phyloP scores from a whole-genome alignment of 1,284 basidiomycete species.

The Ustilago sp. region DNA sequence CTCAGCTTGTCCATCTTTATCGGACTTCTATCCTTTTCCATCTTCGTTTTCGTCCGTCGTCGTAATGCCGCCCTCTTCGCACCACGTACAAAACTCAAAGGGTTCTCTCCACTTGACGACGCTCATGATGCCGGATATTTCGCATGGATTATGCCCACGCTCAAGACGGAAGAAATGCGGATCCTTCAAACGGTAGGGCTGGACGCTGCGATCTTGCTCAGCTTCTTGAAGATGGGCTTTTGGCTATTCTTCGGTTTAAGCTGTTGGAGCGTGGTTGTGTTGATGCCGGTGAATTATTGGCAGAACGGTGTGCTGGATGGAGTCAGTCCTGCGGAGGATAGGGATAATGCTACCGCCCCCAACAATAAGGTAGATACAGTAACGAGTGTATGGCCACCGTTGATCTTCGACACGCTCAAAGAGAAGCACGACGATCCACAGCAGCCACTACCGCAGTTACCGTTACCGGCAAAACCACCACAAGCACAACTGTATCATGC shows the following conservation, averaged over 20 bases:
- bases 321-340: conserved; percentile 62
- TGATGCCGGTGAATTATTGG: conserved; percentile 68
- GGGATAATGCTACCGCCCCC: conserved; percentile 37
- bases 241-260: conserved; percentile 86
- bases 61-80: conserved; percentile 91
- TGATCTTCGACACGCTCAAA: conserved; percentile 27
- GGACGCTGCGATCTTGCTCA: conserved; percentile 92
- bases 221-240: conserved; percentile 95
- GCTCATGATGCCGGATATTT: conserved; percentile 81
- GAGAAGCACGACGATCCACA: conserved; percentile 24
- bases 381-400: conserved; percentile 31
- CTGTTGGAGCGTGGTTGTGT: conserved; percentile 71
- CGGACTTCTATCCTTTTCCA: conserved; percentile 82
- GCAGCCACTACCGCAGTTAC: conserved; percentile 55
- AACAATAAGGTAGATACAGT: conserved; percentile 10
- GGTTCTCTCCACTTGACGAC: conserved; percentile 89
- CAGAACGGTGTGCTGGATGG: conserved; percentile 68
- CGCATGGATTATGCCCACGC: conserved; percentile 93
- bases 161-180: conserved; percentile 88
- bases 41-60: conserved; percentile 88
- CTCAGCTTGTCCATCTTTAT: conserved; percentile 81
- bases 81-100: conserved; percentile 92
- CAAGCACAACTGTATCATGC: conserved; percentile 70
- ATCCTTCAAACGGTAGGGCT: conserved; percentile 96
- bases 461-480: conserved; percentile 44